Base-by-base conservation (phyloP, 352 stramenopile genomes). In the Pythium phragmitis region DNA sequence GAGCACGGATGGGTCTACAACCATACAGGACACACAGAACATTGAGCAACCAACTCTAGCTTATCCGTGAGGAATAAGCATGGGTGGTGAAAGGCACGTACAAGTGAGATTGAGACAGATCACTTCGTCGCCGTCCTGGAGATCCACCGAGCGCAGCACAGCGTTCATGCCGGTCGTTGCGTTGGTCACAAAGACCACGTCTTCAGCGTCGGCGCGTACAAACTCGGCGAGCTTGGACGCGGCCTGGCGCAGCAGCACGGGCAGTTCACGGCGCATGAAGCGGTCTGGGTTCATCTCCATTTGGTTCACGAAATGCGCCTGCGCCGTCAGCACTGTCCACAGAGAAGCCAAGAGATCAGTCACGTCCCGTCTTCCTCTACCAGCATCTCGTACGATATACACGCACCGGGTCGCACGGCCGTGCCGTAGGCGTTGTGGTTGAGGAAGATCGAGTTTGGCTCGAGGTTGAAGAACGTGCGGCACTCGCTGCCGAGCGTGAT, bases 111-210 rank as follows among this genome's bases (percentile, higher is more conserved):
- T 93, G 17, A 95, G 79, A 73, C 84, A 95, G 52, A 95, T 67
- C 57, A 95, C 85, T 87, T 95, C 85, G 58, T 95, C 86, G 58
- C 87, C 85, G 42, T 93, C 87, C 70, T 95, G 84, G 48, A 95
- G 75, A 70, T 95, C 85, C 19, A 95, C 74, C 23, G 84, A 93
- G 60, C 88, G 82, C 19, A 95, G 72, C 62, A 95, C 84, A 13
- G 84, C 82, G 58, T 95, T 95, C 71, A 89, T 92, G 58, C 86
- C 86, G 2, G 84, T 91, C 4, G 86, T 92, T 28, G 85, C 85
- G 56, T 95, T 95, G 13, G 84, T 91, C 43, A 95, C 86, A 67
- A 95, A 95, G 41, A 95, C 86, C 5, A 95, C 57, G 48, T 95
- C 84, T 17, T 95, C 84, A 2, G 82, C 63, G 47, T 93, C 82